phyloP scores from a whole-genome alignment of 2,329 filamentous ascomycete genomes.

The Penicillium vulpinum region DNA sequence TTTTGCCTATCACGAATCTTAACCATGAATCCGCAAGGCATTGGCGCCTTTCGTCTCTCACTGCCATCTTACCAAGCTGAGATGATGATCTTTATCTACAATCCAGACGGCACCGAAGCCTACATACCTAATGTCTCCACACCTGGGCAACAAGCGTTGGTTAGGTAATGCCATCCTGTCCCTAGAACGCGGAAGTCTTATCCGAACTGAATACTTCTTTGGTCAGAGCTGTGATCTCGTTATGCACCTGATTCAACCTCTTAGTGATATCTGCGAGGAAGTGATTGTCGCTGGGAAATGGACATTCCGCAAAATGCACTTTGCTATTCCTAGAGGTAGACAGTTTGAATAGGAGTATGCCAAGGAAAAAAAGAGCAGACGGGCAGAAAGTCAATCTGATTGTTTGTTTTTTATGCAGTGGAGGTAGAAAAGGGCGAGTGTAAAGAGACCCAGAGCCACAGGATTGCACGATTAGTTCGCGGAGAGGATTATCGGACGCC shows the following conservation, averaged over 20 bases:
- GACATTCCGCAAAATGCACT: slow-evolving; percentile 49
- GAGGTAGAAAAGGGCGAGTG: background rate
- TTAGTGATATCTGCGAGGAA: slow-evolving; percentile 15
- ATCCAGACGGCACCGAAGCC: slow-evolving; percentile 41
- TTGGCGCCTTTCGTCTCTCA: slow-evolving; percentile 31
- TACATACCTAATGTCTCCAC: slow-evolving; percentile 60
- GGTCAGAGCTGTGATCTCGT: slow-evolving; percentile 56
- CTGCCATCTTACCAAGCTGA: slow-evolving; percentile 42
- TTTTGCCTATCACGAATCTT: slow-evolving; percentile 16
- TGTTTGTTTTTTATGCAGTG: slow-evolving; percentile 28
- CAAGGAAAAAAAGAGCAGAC: slow-evolving; percentile 40
- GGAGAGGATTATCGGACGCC: slow-evolving; percentile 43
- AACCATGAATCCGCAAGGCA: slow-evolving; percentile 30
- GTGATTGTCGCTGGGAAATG: slow-evolving; percentile 43
- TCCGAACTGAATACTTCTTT: slow-evolving; percentile 61
- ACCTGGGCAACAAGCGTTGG: slow-evolving; percentile 46
- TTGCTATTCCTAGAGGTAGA: slow-evolving; percentile 50
- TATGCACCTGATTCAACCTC: slow-evolving; percentile 40
- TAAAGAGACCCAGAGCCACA: slow-evolving; percentile 14
- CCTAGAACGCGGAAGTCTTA: slow-evolving; percentile 34
- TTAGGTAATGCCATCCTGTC: slow-evolving; percentile 54
- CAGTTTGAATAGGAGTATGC: slow-evolving; percentile 60
- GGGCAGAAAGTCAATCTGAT: slow-evolving; percentile 31
- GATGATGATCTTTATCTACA: slow-evolving; percentile 36
- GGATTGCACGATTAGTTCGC: slow-evolving; percentile 43